Percentiles rank a stretch among this genome's conserved stretches.
phyloP scores from a whole-genome alignment of 2,329 filamentous ascomycete species.

The Gremmenia infestans region DNA sequence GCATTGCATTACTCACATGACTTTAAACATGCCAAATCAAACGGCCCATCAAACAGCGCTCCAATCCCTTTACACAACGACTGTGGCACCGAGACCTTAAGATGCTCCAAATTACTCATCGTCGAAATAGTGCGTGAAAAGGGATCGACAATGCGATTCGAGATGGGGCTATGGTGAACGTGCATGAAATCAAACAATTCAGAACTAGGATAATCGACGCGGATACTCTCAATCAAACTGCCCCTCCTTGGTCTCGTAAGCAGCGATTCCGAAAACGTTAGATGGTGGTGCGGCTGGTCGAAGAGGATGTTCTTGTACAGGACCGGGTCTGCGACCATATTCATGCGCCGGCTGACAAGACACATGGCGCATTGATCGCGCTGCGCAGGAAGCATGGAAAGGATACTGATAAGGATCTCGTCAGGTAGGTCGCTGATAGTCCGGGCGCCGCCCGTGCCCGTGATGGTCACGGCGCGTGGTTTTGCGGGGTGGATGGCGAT shows the following conservation, averaged over 20 bases:
- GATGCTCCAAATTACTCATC: constrained; percentile 45
- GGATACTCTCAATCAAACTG: constrained; percentile 42
- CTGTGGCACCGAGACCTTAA: constrained; percentile 43
- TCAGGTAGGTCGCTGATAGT: constrained; percentile 33
- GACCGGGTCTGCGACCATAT: constrained; percentile 42
- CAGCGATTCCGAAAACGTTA: constrained; percentile 45
- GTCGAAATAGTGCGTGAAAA: constrained; percentile 43
- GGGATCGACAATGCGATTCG: constrained; percentile 38
- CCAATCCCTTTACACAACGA: constrained; percentile 42
- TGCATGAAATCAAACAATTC: constrained; percentile 40
- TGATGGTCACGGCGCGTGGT: neutral
- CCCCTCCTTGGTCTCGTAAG: constrained; percentile 42
- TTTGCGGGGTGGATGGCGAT: neutral
- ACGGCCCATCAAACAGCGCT: constrained; percentile 45
- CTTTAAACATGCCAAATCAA: constrained; percentile 44
- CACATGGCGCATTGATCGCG: constrained; percentile 42
- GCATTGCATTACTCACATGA: constrained; percentile 32
- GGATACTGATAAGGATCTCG: constrained; percentile 37
- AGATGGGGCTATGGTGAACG: constrained; percentile 33
- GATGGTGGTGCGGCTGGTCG: constrained; percentile 42
- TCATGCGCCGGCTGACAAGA: constrained; percentile 38
- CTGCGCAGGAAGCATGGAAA: constrained; percentile 35
- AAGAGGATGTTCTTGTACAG: constrained; percentile 45
- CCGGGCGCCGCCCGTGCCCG: neutral
- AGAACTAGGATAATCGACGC: constrained; percentile 41